Conservation (phyloP, 257 asterid species). For the Solanum ahanhuiri region DNA sequence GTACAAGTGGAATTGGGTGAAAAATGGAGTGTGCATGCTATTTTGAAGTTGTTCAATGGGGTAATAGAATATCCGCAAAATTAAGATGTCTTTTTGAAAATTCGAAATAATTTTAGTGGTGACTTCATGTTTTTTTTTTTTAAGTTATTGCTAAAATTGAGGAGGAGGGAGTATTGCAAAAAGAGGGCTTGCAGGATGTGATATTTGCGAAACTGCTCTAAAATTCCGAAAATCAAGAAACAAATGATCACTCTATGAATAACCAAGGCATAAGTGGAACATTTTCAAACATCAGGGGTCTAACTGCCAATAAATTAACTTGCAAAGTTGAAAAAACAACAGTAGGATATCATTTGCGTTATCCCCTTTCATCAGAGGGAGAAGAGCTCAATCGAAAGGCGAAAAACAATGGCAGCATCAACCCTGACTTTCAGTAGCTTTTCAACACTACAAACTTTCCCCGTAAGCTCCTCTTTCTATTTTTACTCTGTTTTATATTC, state of each 20-base stretch:
- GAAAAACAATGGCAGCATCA: slow-evolving; percentile 1
- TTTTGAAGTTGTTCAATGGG: too few relatives aligned
- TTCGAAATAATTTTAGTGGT: fast-evolving
- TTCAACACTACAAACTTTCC: neutral
- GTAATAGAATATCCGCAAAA: fast-evolving
- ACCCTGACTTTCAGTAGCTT: neutral
- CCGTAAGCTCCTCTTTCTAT: neutral
- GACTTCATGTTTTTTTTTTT: too few relatives aligned
- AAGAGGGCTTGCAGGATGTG: neutral
- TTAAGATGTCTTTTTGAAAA: too few relatives aligned
- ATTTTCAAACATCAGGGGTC: neutral
- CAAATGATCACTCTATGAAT: neutral
- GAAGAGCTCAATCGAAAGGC: neutral
- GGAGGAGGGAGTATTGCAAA: neutral
- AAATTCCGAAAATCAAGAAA: neutral
- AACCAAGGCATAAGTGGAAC: neutral
- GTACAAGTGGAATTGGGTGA: too few relatives aligned
- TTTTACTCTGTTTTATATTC: neutral
- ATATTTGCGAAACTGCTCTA: neutral
- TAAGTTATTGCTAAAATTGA: neutral
- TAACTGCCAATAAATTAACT: neutral
- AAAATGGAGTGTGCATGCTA: too few relatives aligned
- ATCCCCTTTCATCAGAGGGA: neutral
- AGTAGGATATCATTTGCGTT: neutral
- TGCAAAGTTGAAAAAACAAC: neutral